Conservation (phyloP, 2,329 filamentous ascomycete genomes). For the Aspergillus pseudoterreus region DNA sequence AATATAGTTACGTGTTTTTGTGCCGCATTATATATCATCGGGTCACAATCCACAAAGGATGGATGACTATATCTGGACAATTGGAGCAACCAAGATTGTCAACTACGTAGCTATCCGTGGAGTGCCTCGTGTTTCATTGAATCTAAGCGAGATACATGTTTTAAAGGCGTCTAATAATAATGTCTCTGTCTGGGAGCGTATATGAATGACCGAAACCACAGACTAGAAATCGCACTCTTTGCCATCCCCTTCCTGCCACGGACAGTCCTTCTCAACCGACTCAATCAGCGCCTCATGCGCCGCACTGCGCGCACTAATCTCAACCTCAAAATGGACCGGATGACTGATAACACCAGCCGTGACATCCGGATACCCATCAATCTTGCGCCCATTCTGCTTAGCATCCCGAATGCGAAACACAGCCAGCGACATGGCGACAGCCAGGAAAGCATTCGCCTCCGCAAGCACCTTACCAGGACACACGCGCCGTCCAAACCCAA, state of each 20-base stretch:
- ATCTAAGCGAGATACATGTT: too few relatives aligned
- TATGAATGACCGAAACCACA: too few relatives aligned
- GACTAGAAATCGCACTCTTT: background rate
- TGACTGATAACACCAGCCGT: slow-evolving; percentile 30
- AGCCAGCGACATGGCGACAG: background rate
- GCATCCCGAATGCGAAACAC: background rate
- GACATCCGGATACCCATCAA: slow-evolving; percentile 32
- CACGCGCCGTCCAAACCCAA: background rate
- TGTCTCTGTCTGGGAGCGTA: too few relatives aligned
- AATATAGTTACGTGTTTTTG: too few relatives aligned
- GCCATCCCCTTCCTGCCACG: slow-evolving; percentile 41
- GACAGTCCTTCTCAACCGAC: slow-evolving; percentile 32
- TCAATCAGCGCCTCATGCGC: slow-evolving; percentile 30
- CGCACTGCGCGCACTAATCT: slow-evolving; percentile 32
- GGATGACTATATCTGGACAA: too few relatives aligned
- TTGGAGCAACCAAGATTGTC: too few relatives aligned
- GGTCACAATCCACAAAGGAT: too few relatives aligned
- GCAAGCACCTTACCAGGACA: background rate
- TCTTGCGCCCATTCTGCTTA: background rate
- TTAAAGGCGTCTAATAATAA: too few relatives aligned
- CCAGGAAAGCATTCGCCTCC: background rate
- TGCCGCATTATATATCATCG: too few relatives aligned
- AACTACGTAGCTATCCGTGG: too few relatives aligned
- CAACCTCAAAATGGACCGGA: slow-evolving; percentile 32
- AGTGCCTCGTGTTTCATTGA: too few relatives aligned